These are phyloP conservation scores for Cicer pinnatifidum DNA, from an alignment of 306 rosid species.

Conservation along the genomic window DNA sequence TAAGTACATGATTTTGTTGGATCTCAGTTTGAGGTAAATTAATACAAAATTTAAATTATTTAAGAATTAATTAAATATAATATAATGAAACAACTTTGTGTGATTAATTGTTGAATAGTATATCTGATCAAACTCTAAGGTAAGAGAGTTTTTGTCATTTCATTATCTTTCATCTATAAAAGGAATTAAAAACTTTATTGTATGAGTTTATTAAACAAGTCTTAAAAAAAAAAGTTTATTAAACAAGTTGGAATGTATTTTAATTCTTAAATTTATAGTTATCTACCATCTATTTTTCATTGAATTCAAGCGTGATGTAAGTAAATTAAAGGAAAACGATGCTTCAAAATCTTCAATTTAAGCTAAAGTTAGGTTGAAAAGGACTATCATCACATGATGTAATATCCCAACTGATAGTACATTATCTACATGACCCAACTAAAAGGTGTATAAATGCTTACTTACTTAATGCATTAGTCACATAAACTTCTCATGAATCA, in stretches of 20 bases:
- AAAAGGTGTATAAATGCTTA: constrained; percentile 20
- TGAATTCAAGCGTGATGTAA: background rate
- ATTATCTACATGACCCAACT: constrained; percentile 29
- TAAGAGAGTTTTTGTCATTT: background rate
- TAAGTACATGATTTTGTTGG: too few relatives aligned
- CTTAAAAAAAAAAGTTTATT: background rate
- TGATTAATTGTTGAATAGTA: too few relatives aligned
- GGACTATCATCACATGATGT: constrained; percentile 32
- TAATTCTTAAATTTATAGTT: background rate
- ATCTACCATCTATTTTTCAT: background rate
- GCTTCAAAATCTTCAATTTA: constrained; percentile 42
- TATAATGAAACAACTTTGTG: too few relatives aligned
- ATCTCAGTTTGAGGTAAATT: too few relatives aligned
- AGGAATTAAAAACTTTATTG: background rate
- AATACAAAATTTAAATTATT: too few relatives aligned
- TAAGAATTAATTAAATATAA: too few relatives aligned
- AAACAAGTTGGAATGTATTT: background rate
- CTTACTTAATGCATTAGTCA: background rate
- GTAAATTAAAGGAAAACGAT: constrained; percentile 26
- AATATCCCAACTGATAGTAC: constrained; percentile 10
- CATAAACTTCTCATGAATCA: background rate
- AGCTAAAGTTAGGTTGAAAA: constrained; percentile 46
- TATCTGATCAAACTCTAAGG: too few relatives aligned
- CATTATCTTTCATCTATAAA: background rate
- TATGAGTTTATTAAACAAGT: background rate